Percentiles rank a stretch among this genome's conserved stretches.
These are phyloP conservation scores for Monilinia polystroma DNA, from an alignment of 2,329 filamentous ascomycete species.

Conservation along the genomic window DNA sequence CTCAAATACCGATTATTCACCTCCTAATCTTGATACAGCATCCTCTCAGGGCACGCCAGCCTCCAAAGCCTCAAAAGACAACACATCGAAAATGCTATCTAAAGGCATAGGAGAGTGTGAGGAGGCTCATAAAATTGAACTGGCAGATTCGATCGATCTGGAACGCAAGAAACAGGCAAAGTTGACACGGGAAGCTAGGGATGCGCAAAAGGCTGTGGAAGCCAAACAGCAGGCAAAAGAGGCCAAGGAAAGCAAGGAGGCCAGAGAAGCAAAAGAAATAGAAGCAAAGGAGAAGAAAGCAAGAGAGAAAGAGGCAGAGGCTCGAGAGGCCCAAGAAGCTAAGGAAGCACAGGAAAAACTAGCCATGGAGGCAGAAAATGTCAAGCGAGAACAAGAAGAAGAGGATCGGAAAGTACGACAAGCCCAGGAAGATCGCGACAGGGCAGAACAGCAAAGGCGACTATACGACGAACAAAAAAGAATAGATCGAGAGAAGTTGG, in stretches of 20 bases:
- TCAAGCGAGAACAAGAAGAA: slow-evolving; percentile 37
- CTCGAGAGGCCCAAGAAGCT: slow-evolving; percentile 30
- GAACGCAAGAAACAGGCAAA: slow-evolving; percentile 32
- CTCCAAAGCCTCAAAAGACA: background rate
- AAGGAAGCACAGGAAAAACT: slow-evolving; percentile 34
- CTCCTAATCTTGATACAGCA: slow-evolving; percentile 26
- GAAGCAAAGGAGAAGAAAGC: slow-evolving; percentile 26
- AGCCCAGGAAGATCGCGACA: slow-evolving; percentile 34
- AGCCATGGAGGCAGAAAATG: slow-evolving; percentile 41
- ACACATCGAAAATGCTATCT: background rate
- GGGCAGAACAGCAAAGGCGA: slow-evolving; percentile 42
- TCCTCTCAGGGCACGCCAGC: slow-evolving; percentile 29
- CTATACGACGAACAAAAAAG: slow-evolving; percentile 40
- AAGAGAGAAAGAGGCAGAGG: slow-evolving; percentile 28
- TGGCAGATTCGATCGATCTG: slow-evolving; percentile 30
- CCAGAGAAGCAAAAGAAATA: slow-evolving; percentile 38
- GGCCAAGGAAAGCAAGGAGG: slow-evolving; percentile 37
- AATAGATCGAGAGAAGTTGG: slow-evolving; percentile 43
- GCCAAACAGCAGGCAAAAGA: slow-evolving; percentile 29
- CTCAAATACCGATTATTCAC: slow-evolving; percentile 37
- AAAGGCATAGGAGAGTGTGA: slow-evolving; percentile 25
- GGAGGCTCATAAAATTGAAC: slow-evolving; percentile 37
- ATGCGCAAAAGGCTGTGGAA: slow-evolving; percentile 39
- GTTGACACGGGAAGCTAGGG: slow-evolving; percentile 32
- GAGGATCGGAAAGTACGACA: slow-evolving; percentile 35